Base-by-base conservation (phyloP, 1,139 yeast genomes). In the Yamadazyma diddensiae region DNA sequence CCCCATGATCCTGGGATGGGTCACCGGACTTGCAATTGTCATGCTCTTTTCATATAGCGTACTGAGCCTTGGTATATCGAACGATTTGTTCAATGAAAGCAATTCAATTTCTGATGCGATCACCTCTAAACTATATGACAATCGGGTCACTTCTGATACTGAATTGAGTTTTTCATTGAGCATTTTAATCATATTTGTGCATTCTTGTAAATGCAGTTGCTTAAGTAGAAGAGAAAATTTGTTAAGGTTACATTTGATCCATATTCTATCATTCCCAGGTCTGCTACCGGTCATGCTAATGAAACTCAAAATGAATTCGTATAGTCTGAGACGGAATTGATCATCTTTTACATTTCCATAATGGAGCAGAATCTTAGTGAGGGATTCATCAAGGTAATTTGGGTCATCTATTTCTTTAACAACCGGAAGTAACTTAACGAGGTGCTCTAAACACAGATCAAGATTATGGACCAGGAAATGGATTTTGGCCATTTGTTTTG, bases 1-100 rank as follows among this genome's bases (percentile, higher is more conserved):
- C 1, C 92, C 95, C 49, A 80, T 63, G 24, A 82, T 78, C 30
- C 73, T 62, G 0, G 94, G 90, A 47, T 85, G 94, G 0, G 88
- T 83, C 6, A 83, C 80, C 1, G 86, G 85, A 0, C 82, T 66
- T 15, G 73, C 69, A 26, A 77, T 63, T 6, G 57, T 53, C 21
- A 67, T 47, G 12, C 84, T 70, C 41, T 69, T 63, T 31, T 62
- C 58, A 48, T 80, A 78, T 11, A 78, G 57, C 31, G 62, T 61
- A 42, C 64, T 67, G 36, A 80, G 61, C 40, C 62, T 59, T 9
- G 59, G 42, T 19, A 64, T 45, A 45, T 75, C 61, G 23, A 37
- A 57, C 35, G 46, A 40, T 15, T 42, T 47, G 27, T 46, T 47
- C 15, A 46, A 47, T 5, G 75, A 62, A 33, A 69, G 61, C 36